Evolutionary conservation across 192 early-diverging fungal genomes (phyloP), one percentile per base, ranked within the genome.

Genomic region (Backusella parvicylindrica): DNA sequence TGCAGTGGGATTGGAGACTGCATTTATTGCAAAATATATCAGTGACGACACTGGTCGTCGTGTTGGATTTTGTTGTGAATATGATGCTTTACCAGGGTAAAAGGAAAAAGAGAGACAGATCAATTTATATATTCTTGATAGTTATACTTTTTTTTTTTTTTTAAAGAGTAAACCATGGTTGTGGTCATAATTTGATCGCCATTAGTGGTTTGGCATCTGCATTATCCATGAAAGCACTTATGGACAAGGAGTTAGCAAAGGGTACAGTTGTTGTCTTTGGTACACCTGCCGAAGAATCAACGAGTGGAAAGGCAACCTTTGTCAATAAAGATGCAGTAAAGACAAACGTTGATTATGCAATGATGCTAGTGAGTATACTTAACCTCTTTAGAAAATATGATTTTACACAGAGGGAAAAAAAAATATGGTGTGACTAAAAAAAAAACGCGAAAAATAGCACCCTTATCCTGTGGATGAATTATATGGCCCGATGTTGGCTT

Each of bases 301-400:
- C 79, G 8, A 89, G 91, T 56, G 95, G 95, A 36, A 96, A 96
- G 75, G 88, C 93, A 35, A 79, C 72, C 8, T 84, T 96, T 80
- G 82, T 92, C n/a, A 74, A 92, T 28, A 70, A 80, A 7, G 88
- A 89, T 12, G 89, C 87, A 3, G 92, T 95, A 74, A 81, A 92
- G 18, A 84, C 82, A 74, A 72, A 75, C 12, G 75, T 88, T 28
- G 92, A 93, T 71, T 71, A 89, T 23, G 86, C 91, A 70, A 81
- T 96, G 86, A 96, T 96, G 93, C 76, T 90, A 40, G 74, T 75
- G 69, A 75, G 65, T 53, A 31, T 30, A 32, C 32, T 1, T 32
- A 5, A 35, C 2, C 5, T 32, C 9, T 60, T 60, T 63, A 38
- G 6, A 38, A 38, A 38, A 11, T 4, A 11, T 38, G 37, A n/a